Conservation (phyloP, 768 basidiomycete genomes). For the Leccinellum luteum region DNA sequence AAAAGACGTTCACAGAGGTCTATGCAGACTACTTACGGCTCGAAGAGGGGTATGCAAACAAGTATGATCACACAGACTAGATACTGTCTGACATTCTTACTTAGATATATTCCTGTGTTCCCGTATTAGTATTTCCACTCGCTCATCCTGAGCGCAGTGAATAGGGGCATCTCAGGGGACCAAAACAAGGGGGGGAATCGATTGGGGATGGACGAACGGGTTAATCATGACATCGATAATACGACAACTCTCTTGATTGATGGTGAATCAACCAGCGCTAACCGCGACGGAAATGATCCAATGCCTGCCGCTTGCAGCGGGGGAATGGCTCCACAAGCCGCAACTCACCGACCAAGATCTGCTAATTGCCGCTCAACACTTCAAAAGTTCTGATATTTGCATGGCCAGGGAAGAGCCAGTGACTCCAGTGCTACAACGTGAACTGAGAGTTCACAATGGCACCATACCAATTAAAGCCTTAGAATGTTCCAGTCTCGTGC, state of each 20-base stretch:
- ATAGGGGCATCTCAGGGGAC: constrained; percentile 74
- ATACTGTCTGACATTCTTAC: constrained; percentile 76
- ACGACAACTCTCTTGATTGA: too few relatives aligned
- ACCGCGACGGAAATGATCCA: neutral
- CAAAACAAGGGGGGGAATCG: neutral
- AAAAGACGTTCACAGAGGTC: constrained; percentile 91
- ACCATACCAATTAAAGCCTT: neutral
- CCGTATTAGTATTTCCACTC: neutral
- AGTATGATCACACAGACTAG: constrained; percentile 82
- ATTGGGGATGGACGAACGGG: too few relatives aligned
- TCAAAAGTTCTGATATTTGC: neutral
- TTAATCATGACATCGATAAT: too few relatives aligned
- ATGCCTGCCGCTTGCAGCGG: neutral
- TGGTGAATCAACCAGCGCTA: neutral
- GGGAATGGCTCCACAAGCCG: neutral
- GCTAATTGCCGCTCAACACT: too few relatives aligned
- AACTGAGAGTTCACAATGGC: too few relatives aligned
- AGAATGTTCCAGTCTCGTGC: too few relatives aligned
- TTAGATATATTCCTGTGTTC: constrained; percentile 50
- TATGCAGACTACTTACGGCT: constrained; percentile 87
- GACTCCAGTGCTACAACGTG: neutral
- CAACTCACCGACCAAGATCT: too few relatives aligned
- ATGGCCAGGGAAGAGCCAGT: neutral
- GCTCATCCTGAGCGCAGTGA: constrained; percentile 69
- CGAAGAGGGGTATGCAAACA: constrained; percentile 79